Evolutionary conservation across 1,284 basidiomycete genomes (phyloP).

Genomic region (Boletus smithii): DNA sequence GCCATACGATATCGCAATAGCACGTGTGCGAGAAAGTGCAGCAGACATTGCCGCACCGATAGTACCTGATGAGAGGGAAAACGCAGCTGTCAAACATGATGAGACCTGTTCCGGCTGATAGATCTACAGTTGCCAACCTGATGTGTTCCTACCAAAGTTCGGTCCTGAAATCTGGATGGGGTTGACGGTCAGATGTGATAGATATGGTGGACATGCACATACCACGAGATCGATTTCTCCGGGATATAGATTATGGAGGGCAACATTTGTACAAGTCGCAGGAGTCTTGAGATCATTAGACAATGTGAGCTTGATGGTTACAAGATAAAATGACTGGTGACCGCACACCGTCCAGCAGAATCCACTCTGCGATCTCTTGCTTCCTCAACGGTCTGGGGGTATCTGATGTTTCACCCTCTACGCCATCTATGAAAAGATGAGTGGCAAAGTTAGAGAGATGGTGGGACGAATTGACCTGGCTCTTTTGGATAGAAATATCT

Average conservation of each 20-base stretch:
- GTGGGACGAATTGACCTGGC: slow-evolving; percentile 39
- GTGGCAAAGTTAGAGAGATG: background rate
- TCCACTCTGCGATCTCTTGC: slow-evolving; percentile 83
- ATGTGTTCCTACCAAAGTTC: slow-evolving; percentile 79
- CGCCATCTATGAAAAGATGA: slow-evolving; percentile 50
- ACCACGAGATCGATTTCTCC: slow-evolving; percentile 83
- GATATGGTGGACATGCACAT: slow-evolving; percentile 24
- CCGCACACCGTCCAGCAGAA: slow-evolving; percentile 79
- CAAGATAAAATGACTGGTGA: background rate
- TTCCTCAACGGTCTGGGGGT: slow-evolving; percentile 65
- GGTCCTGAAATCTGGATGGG: slow-evolving; percentile 64
- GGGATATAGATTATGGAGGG: slow-evolving; percentile 82
- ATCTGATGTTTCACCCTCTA: slow-evolving; percentile 60
- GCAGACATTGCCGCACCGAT: slow-evolving; percentile 85
- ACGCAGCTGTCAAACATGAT: slow-evolving; percentile 57
- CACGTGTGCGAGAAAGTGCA: slow-evolving; percentile 64
- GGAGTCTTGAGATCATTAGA: slow-evolving; percentile 60
- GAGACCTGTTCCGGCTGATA: slow-evolving; percentile 1
- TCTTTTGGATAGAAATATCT: slow-evolving; percentile 78
- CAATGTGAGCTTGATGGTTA: slow-evolving; percentile 9
- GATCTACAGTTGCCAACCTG: slow-evolving; percentile 41
- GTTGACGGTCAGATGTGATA: background rate
- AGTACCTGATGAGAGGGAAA: slow-evolving; percentile 85
- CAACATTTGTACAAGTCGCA: slow-evolving; percentile 88
- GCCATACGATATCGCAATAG: slow-evolving; percentile 84